Base-by-base conservation (phyloP, 2,329 filamentous ascomycete genomes). In the Podosphaera fusca region DNA sequence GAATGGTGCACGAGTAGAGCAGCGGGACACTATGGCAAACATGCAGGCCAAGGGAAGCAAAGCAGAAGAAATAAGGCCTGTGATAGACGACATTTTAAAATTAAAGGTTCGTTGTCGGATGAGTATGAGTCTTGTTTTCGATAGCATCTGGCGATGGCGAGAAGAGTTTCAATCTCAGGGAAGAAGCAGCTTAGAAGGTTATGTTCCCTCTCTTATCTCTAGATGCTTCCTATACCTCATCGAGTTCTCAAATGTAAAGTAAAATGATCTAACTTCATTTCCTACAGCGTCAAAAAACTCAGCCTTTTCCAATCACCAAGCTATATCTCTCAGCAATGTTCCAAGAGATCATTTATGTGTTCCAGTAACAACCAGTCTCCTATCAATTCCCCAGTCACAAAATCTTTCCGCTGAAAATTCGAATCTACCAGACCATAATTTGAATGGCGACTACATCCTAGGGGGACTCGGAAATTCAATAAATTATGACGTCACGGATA, bases 121-220 rank as follows among this genome's bases (percentile, higher is more conserved):
- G 73, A 89, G 85, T 68, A 87, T 90, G 81, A 88, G 84, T 67
- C 76, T 89, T 12, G 81, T 92, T 1, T 90, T 86, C 64, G 85
- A 92, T 69, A 86, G 83, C 10, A 85, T 88, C 55, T 90, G 85
- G 85, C 77, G 85, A 60, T 92, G 85, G 85, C 78, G 86, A 62
- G 83, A 87, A 66, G 84, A 89, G 66, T 87, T 79, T 64, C 82
- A 85, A 67, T 78, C 82, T 54, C 75, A 80, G 67, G 84, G 81
- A 54, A 77, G 82, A 65, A 83, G 82, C 58, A 75, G 74, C 60
- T 74, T 87, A 57, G 84, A 87, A 71, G 76, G 84, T 87, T 75
- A 73, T 78, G 14, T 34, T 53, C 7, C 47, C 38, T 50, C 2
- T 29, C 21, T 71, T 46, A 21, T 31, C 29, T 36, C 47, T 30